Conservation (phyloP, 257 asterid species). For the Przewalskia tangutica region DNA sequence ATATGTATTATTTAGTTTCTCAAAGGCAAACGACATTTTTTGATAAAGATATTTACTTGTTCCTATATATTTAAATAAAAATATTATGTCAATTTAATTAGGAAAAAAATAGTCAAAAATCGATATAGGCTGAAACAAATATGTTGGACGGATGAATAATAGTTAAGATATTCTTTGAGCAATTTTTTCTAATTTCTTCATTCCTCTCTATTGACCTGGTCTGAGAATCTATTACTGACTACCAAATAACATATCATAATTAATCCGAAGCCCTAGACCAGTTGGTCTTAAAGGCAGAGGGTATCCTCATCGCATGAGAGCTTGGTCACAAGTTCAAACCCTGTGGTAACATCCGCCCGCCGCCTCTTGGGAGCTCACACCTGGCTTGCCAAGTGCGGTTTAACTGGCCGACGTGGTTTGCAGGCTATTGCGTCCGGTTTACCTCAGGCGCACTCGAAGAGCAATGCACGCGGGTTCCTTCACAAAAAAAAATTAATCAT, state of each 20-base stretch:
- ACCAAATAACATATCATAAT: neutral
- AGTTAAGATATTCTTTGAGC: neutral
- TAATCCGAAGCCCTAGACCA: too few species aligned
- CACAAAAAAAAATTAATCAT: neutral
- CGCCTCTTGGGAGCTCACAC: too few species aligned
- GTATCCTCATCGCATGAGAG: too few species aligned
- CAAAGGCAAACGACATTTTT: neutral
- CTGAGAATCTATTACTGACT: neutral
- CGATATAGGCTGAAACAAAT: neutral
- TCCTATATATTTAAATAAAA: neutral
- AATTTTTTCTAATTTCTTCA: neutral
- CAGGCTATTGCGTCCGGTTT: too few species aligned
- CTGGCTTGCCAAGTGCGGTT: too few species aligned
- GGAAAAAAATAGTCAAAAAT: neutral
- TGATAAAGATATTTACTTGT: neutral
- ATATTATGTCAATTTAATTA: neutral
- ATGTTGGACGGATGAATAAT: neutral
- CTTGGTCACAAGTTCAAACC: too few species aligned
- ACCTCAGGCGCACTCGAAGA: too few species aligned
- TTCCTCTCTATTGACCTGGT: neutral
- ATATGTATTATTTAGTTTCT: neutral
- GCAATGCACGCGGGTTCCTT: too few species aligned
- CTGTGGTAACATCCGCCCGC: too few species aligned
- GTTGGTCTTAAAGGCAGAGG: too few species aligned
- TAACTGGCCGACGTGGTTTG: too few species aligned